Evolutionary conservation across 1,139 yeast genomes (phyloP), one percentile per base, ranked within the genome.

Genomic region (Yamadazyma oceani): DNA sequence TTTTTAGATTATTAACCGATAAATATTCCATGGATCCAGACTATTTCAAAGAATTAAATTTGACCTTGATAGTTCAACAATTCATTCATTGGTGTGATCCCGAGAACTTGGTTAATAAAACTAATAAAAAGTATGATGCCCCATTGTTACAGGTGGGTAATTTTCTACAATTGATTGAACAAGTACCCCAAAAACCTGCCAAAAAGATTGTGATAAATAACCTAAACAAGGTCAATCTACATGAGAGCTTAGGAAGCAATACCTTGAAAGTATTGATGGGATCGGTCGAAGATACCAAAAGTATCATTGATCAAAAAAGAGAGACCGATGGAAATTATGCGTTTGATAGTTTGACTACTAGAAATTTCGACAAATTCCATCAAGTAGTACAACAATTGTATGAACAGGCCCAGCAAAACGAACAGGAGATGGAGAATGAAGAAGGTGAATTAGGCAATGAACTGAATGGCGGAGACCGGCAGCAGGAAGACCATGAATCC

Each of bases 41-140:
- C 8, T 32, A 35, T 24, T 14, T 13, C 11, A 28, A 30, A 24
- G 25, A 27, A 17, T 19, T 29, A 16, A 34, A 38, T 17, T 25
- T 92, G 0, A 67, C 73, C 13, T 70, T 71, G n/a, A 76, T 88
- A 2, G 62, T 86, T 19, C 90, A 85, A 47, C 96, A 87, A 53
- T 61, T 90, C 33, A 67, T 85, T 19, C 80, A 82, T 50, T 87
- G 96, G 96, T 85, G 96, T 26, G 94, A 89, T 57, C 95, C 96
- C 0, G 62, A 64, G 31, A 80, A 82, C 48, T 65, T 85, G 9
- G 90, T 82, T 3, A 76, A 78, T 40, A 54, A 55, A 13, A 22
- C 32, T 16, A 17, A 15, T 7, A 29, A 6, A 12, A 29, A 19
- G 8, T 31, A 36, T 5, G 55, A 54, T 13, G 75, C 80, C 22